phyloP scores from a whole-genome alignment of 345 rosid genomes.

The Euclidium syriacum region DNA sequence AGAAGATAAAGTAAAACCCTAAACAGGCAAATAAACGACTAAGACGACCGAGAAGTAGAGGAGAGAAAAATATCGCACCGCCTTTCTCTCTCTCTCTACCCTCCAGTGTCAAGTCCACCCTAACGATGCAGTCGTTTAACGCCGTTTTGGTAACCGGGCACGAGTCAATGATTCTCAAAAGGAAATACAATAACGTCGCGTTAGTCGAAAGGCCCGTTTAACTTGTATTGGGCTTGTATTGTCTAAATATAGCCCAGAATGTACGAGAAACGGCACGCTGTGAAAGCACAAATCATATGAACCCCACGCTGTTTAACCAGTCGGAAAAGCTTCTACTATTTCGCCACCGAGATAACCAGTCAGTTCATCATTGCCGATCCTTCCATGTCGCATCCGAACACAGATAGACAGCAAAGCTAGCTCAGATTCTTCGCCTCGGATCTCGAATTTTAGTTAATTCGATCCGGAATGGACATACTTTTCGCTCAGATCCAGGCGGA shows the following conservation, averaged over 20 bases:
- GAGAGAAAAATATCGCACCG: background rate
- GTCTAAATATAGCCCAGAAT: no score
- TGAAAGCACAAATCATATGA: background rate
- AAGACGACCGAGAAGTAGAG: conserved; percentile 2
- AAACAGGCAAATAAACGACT: background rate
- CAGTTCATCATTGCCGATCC: background rate
- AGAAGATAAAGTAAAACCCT: conserved; percentile 11
- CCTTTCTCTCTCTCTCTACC: background rate
- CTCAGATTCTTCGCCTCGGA: background rate
- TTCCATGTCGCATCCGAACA: conserved; percentile 16
- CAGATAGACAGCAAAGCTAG: background rate
- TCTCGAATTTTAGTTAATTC: background rate
- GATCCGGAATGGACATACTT: conserved; percentile 67
- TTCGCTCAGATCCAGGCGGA: conserved; percentile 99
- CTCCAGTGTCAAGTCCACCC: background rate
- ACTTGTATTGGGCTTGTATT: conserved; percentile 5
- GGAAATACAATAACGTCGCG: no score
- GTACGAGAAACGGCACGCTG: conserved; percentile 10
- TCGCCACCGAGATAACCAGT: background rate
- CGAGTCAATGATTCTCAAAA: no score
- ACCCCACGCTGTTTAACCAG: conserved; percentile 11
- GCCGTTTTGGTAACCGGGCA: background rate
- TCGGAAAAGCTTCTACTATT: conserved; percentile 2
- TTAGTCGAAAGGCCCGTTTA: no score
- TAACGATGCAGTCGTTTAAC: background rate